Evolutionary conservation across 2,329 filamentous ascomycete species (phyloP).

Genomic region (Coniochaeta pulveracea): DNA sequence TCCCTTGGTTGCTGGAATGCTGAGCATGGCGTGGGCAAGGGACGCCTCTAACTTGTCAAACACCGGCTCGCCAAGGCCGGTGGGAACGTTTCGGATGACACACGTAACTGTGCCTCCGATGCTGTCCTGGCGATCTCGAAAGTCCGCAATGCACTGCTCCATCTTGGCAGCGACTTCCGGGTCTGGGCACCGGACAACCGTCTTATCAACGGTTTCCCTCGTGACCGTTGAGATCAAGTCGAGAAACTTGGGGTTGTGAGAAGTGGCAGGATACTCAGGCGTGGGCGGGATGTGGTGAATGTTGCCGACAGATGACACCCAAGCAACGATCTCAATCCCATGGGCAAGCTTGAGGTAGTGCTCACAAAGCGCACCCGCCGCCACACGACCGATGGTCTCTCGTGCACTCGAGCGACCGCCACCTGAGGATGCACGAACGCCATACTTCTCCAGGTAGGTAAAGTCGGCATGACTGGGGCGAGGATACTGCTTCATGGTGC

Average conservation of each 20-base stretch:
- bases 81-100: conserved; percentile 76
- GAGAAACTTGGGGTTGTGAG: conserved; percentile 71
- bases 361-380: conserved; percentile 84
- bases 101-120: conserved; percentile 94
- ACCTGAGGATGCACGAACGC: conserved; percentile 80
- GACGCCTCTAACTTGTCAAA: conserved; percentile 94
- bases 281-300: conserved; percentile 68
- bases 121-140: conserved; percentile 70
- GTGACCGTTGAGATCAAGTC: conserved; percentile 61
- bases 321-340: conserved; percentile 84
- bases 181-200: conserved; percentile 79
- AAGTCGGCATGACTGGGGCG: conserved; percentile 90
- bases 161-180: conserved; percentile 53
- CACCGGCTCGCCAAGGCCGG: conserved; percentile 81
- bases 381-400: conserved; percentile 89
- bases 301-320: conserved; percentile 73
- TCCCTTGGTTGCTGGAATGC: conserved; percentile 87
- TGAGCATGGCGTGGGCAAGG: conserved; percentile 88
- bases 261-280: conserved; percentile 52
- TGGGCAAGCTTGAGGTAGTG: conserved; percentile 77
- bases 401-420: conserved; percentile 86
- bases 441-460: conserved; percentile 97
- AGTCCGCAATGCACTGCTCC: conserved; percentile 67
- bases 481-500: conserved; percentile 86
- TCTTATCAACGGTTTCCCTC: conserved; percentile 67